Evolutionary conservation across 306 rosid genomes (phyloP).

Genomic region (Trichosanthes cucumerina): DNA sequence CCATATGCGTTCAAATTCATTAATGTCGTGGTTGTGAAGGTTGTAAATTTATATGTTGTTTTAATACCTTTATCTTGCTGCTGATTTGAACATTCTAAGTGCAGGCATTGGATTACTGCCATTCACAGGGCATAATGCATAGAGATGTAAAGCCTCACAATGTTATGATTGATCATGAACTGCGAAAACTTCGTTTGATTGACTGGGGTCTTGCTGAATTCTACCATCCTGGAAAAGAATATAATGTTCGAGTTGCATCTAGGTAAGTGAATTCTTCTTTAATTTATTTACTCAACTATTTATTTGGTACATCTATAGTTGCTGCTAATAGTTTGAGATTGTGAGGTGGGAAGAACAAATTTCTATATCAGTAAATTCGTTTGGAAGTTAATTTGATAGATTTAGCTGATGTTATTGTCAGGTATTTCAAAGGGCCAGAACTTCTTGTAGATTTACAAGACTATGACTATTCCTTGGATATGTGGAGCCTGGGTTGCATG

Average conservation of each 20-base stretch:
- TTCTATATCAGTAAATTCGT: background rate
- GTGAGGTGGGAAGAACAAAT: background rate
- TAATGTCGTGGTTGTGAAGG: background rate
- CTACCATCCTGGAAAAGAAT: slow-evolving; percentile 39
- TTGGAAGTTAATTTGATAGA: background rate
- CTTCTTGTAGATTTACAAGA: slow-evolving; percentile 38
- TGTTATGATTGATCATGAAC: slow-evolving; percentile 39
- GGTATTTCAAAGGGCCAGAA: slow-evolving; percentile 40
- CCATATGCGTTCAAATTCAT: background rate
- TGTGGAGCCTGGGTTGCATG: slow-evolving; percentile 99
- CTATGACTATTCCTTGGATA: slow-evolving; percentile 52
- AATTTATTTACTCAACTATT: background rate
- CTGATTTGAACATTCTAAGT: background rate
- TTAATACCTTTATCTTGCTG: background rate
- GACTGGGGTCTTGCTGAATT: slow-evolving; percentile 44
- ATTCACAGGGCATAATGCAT: slow-evolving; percentile 40
- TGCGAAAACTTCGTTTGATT: slow-evolving; percentile 33
- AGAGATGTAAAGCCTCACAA: slow-evolving; percentile 40
- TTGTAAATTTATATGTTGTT: background rate
- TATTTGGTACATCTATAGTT: background rate
- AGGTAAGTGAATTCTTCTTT: slow-evolving; percentile 12
- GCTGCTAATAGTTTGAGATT: background rate
- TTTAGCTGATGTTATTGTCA: background rate
- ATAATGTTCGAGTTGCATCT: slow-evolving; percentile 37
- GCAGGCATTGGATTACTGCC: slow-evolving; percentile 37